Evolutionary conservation across 2,329 filamentous ascomycete genomes (phyloP).

Genomic region (Calonectria pseudoturangicola): DNA sequence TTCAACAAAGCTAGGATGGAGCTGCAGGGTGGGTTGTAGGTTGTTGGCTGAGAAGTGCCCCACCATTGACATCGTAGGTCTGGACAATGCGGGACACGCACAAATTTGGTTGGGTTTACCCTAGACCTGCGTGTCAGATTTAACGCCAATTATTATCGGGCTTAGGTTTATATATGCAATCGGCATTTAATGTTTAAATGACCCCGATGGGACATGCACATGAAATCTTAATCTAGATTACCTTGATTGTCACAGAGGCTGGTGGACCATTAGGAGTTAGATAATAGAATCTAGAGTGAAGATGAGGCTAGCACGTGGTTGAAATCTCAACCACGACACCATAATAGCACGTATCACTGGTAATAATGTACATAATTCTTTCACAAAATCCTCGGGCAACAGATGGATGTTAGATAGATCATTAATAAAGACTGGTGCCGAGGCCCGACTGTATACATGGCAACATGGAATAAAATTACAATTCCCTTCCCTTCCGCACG

Average conservation of each 20-base stretch:
- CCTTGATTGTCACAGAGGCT: neutral
- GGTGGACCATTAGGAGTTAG: neutral
- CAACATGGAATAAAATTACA: constrained; percentile 66
- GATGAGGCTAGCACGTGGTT: neutral
- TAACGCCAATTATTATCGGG: neutral
- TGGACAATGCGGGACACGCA: constrained; percentile 18
- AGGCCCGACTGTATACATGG: constrained; percentile 60
- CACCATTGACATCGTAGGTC: constrained; percentile 53
- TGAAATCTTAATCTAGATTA: neutral
- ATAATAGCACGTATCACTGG: neutral
- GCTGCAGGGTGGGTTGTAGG: constrained; percentile 44
- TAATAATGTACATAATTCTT: constrained; percentile 4
- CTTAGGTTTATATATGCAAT: neutral
- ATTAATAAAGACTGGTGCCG: constrained; percentile 57
- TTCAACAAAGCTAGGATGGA: constrained; percentile 12
- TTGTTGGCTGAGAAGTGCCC: constrained; percentile 46
- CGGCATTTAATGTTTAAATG: neutral
- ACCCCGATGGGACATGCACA: too few relatives aligned
- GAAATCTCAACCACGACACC: neutral
- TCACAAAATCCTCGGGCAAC: neutral
- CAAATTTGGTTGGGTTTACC: constrained; percentile 26
- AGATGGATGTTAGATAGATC: constrained; percentile 50
- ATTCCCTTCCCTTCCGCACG: constrained; percentile 58
- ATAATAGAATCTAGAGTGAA: neutral
- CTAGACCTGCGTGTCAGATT: constrained; percentile 19